Base-by-base conservation (phyloP, 1,284 basidiomycete species). In the Tausonia pullulans region DNA sequence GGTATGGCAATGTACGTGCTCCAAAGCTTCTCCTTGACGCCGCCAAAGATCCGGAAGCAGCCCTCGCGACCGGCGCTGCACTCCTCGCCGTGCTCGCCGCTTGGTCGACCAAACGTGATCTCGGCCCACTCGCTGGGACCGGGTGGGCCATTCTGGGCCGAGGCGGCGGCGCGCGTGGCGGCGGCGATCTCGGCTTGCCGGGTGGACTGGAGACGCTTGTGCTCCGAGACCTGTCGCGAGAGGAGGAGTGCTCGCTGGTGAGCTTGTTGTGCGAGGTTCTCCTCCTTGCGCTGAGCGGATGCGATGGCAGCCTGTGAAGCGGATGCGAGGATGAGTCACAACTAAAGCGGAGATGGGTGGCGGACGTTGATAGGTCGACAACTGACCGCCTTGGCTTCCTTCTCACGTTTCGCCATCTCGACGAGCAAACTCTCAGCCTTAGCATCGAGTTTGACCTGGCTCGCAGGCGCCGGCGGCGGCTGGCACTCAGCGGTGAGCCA, bases 1-100 rank as follows among this genome's bases (percentile, higher is more conserved):
- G 74, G 74, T 63, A 77, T 74, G 9, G 73, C 76, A 39, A 70
- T 70, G 59, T 76, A 78, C 5, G 67, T 69, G 9, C 74, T 76
- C 75, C 76, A 77, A 41, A 77, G 63, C 0, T 68, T 63, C 51
- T 75, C 74, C 49, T 65, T 71, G 9, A 68, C 70, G 0, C 74
- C 74, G 5, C 72, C 74, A 58, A 75, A 75, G n/a, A 66, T 40
- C 6, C n/a, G 40, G 58, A 62, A 66, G 3, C 39, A 55, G 10
- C 61, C 51, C 45, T 55, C 50, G n/a, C 48, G 56, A 3, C 65
- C 61, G 10, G 40, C 46, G 1, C 53, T 27, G 49, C 48, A 27
- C 6, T 61, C 51, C n/a, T 62, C 55, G 16, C 53, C 3, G 53
- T 4, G 43, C 39, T 45, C 13, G 59, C n/a, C 27, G 62, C 56